Conservation (phyloP, 768 basidiomycete species). For the Mycena galopus region DNA sequence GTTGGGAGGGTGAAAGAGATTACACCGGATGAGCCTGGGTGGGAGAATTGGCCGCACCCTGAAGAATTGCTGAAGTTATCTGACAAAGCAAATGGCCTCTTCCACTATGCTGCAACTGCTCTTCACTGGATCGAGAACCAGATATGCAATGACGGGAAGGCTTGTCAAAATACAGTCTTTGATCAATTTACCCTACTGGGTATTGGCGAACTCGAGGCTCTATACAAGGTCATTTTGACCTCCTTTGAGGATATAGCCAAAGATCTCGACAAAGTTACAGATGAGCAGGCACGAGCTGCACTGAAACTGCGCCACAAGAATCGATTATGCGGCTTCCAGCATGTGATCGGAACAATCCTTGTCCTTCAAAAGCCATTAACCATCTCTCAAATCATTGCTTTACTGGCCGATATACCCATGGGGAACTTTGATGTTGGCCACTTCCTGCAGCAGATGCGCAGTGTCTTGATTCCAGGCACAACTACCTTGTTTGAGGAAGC, state of each 20-base stretch:
- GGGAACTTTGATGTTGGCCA: not conserved
- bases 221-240: constrained; percentile 15
- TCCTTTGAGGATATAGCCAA: not conserved
- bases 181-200: not conserved
- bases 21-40: too few relatives aligned
- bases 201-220: not conserved
- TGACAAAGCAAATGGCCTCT: too few relatives aligned
- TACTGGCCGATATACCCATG: constrained; percentile 4
- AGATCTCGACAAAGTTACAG: too few relatives aligned
- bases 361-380: constrained; percentile 11
- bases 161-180: not conserved
- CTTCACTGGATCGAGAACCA: constrained; percentile 11
- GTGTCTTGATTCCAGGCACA: constrained; percentile 17
- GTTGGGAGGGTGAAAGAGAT: too few relatives aligned
- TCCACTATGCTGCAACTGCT: constrained; percentile 21
- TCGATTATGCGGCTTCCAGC: constrained; percentile 1
- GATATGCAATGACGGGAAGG: not conserved
- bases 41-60: too few relatives aligned
- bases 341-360: constrained; percentile 9
- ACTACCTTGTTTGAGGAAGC: constrained; percentile 14
- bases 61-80: too few relatives aligned
- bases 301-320: not conserved
- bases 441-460: constrained; percentile 2
- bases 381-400: constrained; percentile 12
- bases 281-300: not conserved